phyloP scores from a whole-genome alignment of 495 filamentous ascomycete genomes.

The Parathielavia appendiculata region DNA sequence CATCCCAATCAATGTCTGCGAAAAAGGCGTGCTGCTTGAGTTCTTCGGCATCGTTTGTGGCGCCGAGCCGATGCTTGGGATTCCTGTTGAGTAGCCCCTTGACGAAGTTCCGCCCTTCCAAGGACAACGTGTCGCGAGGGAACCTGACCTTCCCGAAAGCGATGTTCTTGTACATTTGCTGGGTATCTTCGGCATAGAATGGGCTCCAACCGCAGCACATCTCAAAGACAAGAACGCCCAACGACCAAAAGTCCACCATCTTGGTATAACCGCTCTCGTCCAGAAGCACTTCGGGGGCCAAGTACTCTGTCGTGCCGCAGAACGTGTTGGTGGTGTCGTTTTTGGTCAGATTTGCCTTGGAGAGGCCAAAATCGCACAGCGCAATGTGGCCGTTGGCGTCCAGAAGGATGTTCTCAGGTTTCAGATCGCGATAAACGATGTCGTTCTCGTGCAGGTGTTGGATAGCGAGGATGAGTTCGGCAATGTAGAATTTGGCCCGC shows the following conservation, averaged over 20 bases:
- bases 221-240: slow-evolving; percentile 96
- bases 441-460: slow-evolving; percentile 94
- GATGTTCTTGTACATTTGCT: slow-evolving; percentile 99
- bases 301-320: slow-evolving; percentile 95
- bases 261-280: slow-evolving; percentile 99
- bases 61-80: slow-evolving; percentile 89
- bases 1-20: slow-evolving; percentile 85
- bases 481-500: slow-evolving; percentile 97
- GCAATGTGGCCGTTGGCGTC: slow-evolving; percentile 90
- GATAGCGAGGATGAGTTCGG: slow-evolving; percentile 90
- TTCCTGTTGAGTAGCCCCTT: slow-evolving; percentile 97
- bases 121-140: slow-evolving; percentile 86
- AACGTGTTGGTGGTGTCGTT: slow-evolving; percentile 99
- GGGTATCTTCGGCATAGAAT: slow-evolving; percentile 97
- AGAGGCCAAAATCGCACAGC: slow-evolving; percentile 93
- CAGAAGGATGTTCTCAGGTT: slow-evolving; percentile 95
- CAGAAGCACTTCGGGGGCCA: slow-evolving; percentile 89
- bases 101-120: slow-evolving; percentile 94
- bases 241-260: slow-evolving; percentile 99
- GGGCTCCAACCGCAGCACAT: slow-evolving; percentile 99
- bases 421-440: slow-evolving; percentile 96
- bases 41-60: slow-evolving; percentile 86
- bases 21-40: slow-evolving; percentile 95
- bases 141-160: slow-evolving; percentile 98
- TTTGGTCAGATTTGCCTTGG: slow-evolving; percentile 93